phyloP scores from a whole-genome alignment of 2,329 filamentous ascomycete genomes.

The Pestalotiopsis sp. region DNA sequence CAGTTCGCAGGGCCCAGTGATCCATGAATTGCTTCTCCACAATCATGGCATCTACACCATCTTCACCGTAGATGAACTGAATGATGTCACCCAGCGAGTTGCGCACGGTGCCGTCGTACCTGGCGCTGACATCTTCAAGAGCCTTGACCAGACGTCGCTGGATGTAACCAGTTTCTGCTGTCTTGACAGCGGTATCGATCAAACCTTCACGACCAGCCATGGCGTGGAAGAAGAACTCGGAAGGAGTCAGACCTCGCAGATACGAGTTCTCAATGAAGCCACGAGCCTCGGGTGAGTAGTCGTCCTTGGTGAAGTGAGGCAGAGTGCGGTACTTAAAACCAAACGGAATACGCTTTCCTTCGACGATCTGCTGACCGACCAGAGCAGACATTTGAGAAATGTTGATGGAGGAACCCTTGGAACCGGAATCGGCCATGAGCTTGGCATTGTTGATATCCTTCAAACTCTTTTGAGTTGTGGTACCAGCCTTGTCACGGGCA shows the following conservation, averaged over 20 bases:
- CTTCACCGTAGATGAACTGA: conserved; percentile 97
- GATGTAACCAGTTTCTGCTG: conserved; percentile 98
- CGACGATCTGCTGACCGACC: conserved; percentile 96
- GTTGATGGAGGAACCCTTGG: conserved; percentile 98
- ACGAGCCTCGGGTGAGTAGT: conserved; percentile 95
- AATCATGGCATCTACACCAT: conserved; percentile 88
- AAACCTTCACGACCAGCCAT: conserved; percentile 99
- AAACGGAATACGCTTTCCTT: conserved; percentile 98
- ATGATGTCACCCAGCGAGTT: conserved; percentile 97
- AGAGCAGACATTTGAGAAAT: conserved; percentile 99
- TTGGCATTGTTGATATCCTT: conserved; percentile 97
- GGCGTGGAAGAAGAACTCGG: conserved; percentile 99
- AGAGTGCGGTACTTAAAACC: conserved; percentile 98
- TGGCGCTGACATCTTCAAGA: conserved; percentile 94
- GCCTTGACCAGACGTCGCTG: conserved; percentile 98
- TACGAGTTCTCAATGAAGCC: conserved; percentile 99
- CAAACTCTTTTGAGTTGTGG: conserved; percentile 84
- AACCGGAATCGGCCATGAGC: conserved; percentile 94
- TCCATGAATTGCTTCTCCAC: conserved; percentile 95
- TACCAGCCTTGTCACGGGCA: conserved; percentile 95
- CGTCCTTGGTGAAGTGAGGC: conserved; percentile 98
- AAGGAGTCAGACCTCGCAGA: conserved; percentile 89
- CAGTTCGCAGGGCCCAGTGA: conserved; percentile 78
- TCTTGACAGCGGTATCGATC: conserved; percentile 99
- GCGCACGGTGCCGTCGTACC: conserved; percentile 95